Conservation (phyloP, 2,329 filamentous ascomycete genomes). For the Aspergillus ibericus region DNA sequence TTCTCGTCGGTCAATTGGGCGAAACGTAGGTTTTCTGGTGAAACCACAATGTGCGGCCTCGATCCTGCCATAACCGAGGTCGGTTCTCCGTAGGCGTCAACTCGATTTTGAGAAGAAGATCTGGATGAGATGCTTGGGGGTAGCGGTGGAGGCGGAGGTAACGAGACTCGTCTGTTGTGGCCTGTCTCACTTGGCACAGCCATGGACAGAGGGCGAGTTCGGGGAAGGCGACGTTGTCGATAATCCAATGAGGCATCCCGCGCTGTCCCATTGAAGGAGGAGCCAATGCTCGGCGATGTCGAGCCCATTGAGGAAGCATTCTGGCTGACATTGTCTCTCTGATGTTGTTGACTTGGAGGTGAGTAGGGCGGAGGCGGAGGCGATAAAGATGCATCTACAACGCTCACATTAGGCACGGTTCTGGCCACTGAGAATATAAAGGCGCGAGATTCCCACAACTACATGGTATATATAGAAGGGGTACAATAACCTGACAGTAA, state of each 20-base stretch:
- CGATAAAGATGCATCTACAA: slow-evolving; percentile 31
- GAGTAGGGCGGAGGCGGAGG: slow-evolving; percentile 43
- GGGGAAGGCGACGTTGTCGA: slow-evolving; percentile 26
- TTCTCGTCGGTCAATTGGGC: slow-evolving; percentile 17
- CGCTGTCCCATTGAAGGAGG: slow-evolving; percentile 18
- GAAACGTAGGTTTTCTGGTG: slow-evolving; percentile 23
- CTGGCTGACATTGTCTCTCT: slow-evolving; percentile 19
- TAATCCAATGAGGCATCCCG: slow-evolving; percentile 25
- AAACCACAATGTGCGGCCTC: slow-evolving; percentile 21
- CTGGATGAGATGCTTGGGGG: slow-evolving; percentile 33
- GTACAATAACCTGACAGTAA: background rate
- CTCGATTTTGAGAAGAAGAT: slow-evolving; percentile 35
- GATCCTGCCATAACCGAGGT: slow-evolving; percentile 18
- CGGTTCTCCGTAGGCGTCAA: slow-evolving; percentile 27
- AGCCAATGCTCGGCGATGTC: slow-evolving; percentile 17
- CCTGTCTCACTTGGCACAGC: slow-evolving; percentile 27
- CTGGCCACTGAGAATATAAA: background rate
- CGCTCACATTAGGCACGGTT: slow-evolving; percentile 9
- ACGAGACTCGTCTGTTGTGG: slow-evolving; percentile 29
- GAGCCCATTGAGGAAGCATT: slow-evolving; percentile 17
- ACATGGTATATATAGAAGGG: background rate
- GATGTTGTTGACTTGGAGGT: slow-evolving; percentile 31
- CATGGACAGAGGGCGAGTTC: slow-evolving; percentile 37
- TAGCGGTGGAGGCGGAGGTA: slow-evolving; percentile 39
- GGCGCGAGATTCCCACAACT: background rate